phyloP scores from a whole-genome alignment of 306 rosid species.

The Vigna hirtella region DNA sequence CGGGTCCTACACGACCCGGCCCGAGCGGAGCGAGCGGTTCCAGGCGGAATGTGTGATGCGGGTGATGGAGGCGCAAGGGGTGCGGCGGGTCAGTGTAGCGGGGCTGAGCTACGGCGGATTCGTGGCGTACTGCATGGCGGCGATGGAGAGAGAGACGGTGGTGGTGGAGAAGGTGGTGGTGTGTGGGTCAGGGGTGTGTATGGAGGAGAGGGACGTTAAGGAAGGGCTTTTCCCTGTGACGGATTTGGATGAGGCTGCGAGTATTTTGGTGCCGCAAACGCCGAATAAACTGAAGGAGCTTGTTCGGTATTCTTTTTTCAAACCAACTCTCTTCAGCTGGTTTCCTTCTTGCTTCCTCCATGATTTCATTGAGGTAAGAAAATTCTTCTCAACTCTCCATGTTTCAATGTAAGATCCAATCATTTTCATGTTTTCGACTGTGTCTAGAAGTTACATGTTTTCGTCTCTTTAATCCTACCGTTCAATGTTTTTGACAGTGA shows the following conservation, averaged over 20 bases:
- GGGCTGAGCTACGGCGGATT: conserved; percentile 93
- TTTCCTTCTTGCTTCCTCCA: conserved; percentile 73
- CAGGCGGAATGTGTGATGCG: conserved; percentile 85
- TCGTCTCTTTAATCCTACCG: too few relatives aligned
- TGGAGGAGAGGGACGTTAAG: conserved; percentile 81
- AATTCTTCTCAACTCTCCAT: too few relatives aligned
- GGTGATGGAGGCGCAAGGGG: conserved; percentile 69
- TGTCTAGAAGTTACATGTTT: too few relatives aligned
- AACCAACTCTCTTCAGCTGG: conserved; percentile 48
- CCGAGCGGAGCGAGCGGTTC: conserved; percentile 69
- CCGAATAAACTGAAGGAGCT: conserved; percentile 62
- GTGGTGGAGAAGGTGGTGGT: conserved; percentile 86
- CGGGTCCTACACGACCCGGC: conserved; percentile 63
- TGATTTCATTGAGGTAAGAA: conserved; percentile 75
- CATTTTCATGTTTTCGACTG: too few relatives aligned
- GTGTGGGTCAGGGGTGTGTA: conserved; percentile 74
- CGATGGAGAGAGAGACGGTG: conserved; percentile 56
- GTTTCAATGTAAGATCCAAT: too few relatives aligned
- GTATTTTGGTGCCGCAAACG: conserved; percentile 76
- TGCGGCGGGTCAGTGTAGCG: conserved; percentile 56
- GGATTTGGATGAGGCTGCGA: conserved; percentile 72
- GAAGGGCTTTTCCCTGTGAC: conserved; percentile 65
- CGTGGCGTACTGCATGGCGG: conserved; percentile 75
- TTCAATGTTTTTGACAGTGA: too few relatives aligned
- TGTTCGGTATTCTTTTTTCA: conserved; percentile 55